phyloP scores from a whole-genome alignment of 768 basidiomycete species.

The Serendipita vermifera region DNA sequence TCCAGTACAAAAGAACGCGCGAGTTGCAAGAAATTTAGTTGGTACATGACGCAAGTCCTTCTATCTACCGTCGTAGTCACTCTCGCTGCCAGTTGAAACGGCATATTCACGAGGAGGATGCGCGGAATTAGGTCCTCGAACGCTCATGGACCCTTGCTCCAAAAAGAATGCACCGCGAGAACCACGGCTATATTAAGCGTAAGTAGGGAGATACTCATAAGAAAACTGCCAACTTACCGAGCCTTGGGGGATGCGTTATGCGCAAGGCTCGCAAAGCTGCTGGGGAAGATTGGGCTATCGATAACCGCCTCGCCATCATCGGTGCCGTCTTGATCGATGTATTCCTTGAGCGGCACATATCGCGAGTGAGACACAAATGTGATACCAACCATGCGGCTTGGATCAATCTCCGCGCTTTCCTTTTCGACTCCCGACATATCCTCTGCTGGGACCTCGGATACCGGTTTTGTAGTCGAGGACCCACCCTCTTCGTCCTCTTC shows the following conservation, averaged over 20 bases:
- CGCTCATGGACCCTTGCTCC: conserved; percentile 7
- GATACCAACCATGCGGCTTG: conserved; percentile 19
- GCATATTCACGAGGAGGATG: conserved; percentile 1
- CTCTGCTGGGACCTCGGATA: conserved; percentile 15
- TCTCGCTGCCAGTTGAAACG: conserved; percentile 5
- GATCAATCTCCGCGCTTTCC: background rate
- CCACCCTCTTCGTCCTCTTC: conserved; percentile 28
- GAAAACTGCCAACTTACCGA: background rate
- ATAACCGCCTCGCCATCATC: conserved; percentile 49
- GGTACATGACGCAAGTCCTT: too few species aligned
- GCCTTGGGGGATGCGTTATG: background rate
- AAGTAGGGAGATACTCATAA: background rate
- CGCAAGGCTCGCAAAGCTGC: conserved; percentile 55
- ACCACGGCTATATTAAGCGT: background rate
- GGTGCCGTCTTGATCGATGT: conserved; percentile 20
- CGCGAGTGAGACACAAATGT: conserved; percentile 19
- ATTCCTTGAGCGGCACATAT: conserved; percentile 20
- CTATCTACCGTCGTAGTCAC: conserved; percentile 6
- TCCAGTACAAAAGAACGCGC: too few species aligned
- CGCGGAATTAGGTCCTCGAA: background rate
- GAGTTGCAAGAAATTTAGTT: too few species aligned
- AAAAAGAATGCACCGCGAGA: background rate
- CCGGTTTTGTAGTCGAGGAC: conserved; percentile 21
- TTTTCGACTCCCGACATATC: conserved; percentile 16
- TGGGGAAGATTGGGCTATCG: conserved; percentile 71